Evolutionary conservation across 202 grass and related monocot species (phyloP), one percentile per base, ranked within the genome.

Genomic region (Schoenoplectus triqueter): DNA sequence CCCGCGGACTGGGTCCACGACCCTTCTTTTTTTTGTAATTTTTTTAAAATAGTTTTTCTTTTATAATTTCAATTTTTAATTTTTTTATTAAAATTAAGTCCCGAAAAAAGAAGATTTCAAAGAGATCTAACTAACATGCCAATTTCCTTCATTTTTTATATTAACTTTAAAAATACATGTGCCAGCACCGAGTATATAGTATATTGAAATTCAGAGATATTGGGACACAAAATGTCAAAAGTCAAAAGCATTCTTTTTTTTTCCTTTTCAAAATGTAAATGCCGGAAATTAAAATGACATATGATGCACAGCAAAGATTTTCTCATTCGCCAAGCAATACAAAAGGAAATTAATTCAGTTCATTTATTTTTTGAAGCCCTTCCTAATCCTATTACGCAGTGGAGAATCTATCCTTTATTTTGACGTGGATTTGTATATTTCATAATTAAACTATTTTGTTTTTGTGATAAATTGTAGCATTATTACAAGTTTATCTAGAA

Each of bases 401-500:
- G 5, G n/a, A 18, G 14, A 62, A 6, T 39, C 31, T 31, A 31
- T 31, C 13, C 22, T 10, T 39, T 68, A 10, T 15, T 68, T 68
- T 68, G 66, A 68, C 39, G 31, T 68, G 22, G 1, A 14, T 41
- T 68, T 68, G 66, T 44, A 68, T 39, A 40, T 40, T 68, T 68
- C 31, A 31, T 42, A 70, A 69, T 14, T 14, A 47, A 70, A 45
- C 31, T 0, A 70, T n/a, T 70, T 49, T 70, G 5, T n/a, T 51
- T 73, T 73, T 5, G 46, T 51, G 8, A 48, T 73, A 3, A 45
- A 51, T 73, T 21, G 69, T 20, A 45, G 47, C 15, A 31, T 31
- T 31, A 73, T 73, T 21, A 51, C 19, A 69, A 74, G 18, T 74
- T 74, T 74, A 74, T 74, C 70, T 22, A 81, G 79, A 81, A 81